Percentiles rank a stretch among this genome's conserved stretches.
Evolutionary conservation across 129 eudicot species (phyloP).

Genomic region (Arctium minus): DNA sequence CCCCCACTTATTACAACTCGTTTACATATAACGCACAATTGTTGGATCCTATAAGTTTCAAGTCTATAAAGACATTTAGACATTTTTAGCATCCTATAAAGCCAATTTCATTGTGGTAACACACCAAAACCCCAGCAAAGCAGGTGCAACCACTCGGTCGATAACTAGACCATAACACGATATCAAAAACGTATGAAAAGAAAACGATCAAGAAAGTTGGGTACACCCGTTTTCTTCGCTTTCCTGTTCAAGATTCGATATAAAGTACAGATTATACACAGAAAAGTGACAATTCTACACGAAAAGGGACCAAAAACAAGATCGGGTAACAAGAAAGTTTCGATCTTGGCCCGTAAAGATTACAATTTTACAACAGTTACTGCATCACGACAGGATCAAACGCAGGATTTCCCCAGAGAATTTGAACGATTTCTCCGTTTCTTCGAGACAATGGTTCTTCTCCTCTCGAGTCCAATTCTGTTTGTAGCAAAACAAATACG

Average conservation of each 20-base stretch:
- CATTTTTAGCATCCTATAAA: not conserved
- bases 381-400: constrained; percentile 55
- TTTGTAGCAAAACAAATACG: constrained; percentile 3
- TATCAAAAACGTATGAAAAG: not conserved
- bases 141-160: too few relatives aligned
- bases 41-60: not conserved
- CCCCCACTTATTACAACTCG: not conserved
- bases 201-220: not conserved
- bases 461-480: constrained; percentile 96
- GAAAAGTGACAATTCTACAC: not conserved
- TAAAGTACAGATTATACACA: constrained; percentile 19
- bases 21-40: not conserved
- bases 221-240: not conserved
- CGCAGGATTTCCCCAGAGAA: constrained; percentile 75
- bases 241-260: constrained; percentile 1
- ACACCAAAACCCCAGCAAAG: too few relatives aligned
- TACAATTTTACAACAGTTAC: not conserved
- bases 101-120: too few relatives aligned
- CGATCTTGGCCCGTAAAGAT: constrained; percentile 5
- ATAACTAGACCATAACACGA: not conserved
- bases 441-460: constrained; percentile 95
- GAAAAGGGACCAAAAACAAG: not conserved
- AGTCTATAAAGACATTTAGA: too few relatives aligned
- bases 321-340: constrained; percentile 6
- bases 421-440: constrained; percentile 90